Evolutionary conservation across 192 early-diverging fungal species (phyloP).

Genomic region (Phycomyces blakesleeanus): DNA sequence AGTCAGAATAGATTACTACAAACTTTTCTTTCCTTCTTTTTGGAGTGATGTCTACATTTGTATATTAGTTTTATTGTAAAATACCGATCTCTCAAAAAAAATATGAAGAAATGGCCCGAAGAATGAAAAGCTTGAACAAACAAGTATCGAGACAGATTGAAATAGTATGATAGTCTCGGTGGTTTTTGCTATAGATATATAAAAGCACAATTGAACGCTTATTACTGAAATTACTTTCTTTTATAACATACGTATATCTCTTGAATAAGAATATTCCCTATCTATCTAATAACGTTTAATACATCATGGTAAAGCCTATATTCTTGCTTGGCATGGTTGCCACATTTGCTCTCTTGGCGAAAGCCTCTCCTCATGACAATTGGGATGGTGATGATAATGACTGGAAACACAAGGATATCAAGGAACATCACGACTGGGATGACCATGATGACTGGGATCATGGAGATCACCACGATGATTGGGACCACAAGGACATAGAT

Average conservation of each 20-base stretch:
- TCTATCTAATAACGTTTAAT: neutral
- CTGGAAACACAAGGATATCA: too few species aligned
- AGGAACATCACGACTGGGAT: too few species aligned
- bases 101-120: neutral
- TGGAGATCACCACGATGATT: too few species aligned
- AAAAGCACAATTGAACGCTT: neutral
- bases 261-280: neutral
- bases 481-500: too few species aligned
- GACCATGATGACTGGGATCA: too few species aligned
- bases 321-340: too few species aligned
- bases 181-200: neutral
- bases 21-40: too few species aligned
- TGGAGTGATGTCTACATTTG: neutral
- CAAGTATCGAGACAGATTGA: constrained; percentile 4
- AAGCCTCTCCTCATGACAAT: too few species aligned
- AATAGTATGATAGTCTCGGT: neutral
- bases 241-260: constrained; percentile 1
- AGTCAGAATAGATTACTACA: neutral
- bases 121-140: neutral
- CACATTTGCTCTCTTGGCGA: too few species aligned
- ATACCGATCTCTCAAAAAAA: neutral
- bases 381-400: too few species aligned
- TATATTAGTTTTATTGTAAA: neutral
- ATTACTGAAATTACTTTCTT: constrained; percentile 1
- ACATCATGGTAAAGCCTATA: too few species aligned